These are phyloP conservation scores for Dacryopinax primogenitus DNA, from an alignment of 768 basidiomycete species.

Conservation along the genomic window DNA sequence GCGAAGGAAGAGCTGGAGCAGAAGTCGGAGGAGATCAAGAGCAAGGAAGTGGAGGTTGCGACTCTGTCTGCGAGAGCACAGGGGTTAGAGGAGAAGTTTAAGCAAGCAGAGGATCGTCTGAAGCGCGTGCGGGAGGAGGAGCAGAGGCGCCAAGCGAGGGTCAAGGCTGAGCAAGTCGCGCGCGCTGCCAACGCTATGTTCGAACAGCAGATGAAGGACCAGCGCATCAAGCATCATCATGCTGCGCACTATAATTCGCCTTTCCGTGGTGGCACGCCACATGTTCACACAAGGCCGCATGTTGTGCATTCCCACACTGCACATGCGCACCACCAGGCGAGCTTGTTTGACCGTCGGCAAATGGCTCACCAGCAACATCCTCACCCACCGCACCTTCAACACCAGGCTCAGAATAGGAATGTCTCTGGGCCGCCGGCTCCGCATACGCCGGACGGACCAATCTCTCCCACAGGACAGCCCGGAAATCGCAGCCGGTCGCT, in stretches of 20 bases:
- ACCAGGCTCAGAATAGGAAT: background rate
- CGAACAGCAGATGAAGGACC: slow-evolving; percentile 8
- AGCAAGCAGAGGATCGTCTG: slow-evolving; percentile 40
- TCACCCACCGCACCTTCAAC: no score
- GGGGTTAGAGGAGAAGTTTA: slow-evolving; percentile 60
- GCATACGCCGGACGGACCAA: background rate
- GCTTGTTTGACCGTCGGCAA: slow-evolving; percentile 3
- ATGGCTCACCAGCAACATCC: slow-evolving; percentile 3
- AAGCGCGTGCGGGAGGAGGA: slow-evolving; percentile 8
- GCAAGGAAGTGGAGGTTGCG: slow-evolving; percentile 52
- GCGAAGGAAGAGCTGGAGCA: slow-evolving; percentile 36
- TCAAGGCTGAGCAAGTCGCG: slow-evolving; percentile 4
- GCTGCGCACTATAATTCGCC: background rate
- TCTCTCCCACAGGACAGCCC: background rate
- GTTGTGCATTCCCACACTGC: background rate
- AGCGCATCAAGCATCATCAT: slow-evolving; percentile 3
- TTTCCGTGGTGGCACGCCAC: background rate
- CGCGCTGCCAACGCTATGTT: background rate
- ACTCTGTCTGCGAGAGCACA: slow-evolving; percentile 52
- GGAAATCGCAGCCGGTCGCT: background rate
- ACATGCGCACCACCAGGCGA: background rate
- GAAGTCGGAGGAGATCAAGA: slow-evolving; percentile 48
- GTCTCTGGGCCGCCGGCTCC: background rate
- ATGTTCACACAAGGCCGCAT: background rate
- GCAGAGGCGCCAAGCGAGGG: background rate